These are phyloP conservation scores for Kappamyces sp. DNA, from an alignment of 192 early-diverging fungal species.

Conservation along the genomic window DNA sequence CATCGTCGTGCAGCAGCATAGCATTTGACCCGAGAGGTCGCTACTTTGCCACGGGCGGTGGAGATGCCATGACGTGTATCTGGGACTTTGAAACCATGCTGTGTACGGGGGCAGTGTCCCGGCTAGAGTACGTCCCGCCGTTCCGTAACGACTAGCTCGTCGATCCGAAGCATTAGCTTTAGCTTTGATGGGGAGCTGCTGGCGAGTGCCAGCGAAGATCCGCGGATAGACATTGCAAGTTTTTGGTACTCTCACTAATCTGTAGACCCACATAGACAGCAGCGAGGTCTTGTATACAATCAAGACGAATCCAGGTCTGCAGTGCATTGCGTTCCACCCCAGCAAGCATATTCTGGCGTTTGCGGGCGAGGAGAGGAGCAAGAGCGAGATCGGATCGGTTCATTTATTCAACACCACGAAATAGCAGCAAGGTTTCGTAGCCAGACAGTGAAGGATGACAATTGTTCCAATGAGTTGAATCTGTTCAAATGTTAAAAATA, in stretches of 20 bases:
- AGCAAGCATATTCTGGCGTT: conserved; percentile 69
- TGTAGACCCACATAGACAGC: conserved; percentile 59
- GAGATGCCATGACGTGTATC: conserved; percentile 66
- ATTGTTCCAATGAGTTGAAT: no score
- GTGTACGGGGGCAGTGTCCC: conserved; percentile 61
- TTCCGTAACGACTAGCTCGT: conserved; percentile 43
- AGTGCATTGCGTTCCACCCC: conserved; percentile 78
- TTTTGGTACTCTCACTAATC: neutral
- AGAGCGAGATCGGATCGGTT: conserved; percentile 3
- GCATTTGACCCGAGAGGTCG: conserved; percentile 72
- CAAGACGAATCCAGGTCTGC: conserved; percentile 59
- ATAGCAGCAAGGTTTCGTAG: neutral
- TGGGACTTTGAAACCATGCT: conserved; percentile 68
- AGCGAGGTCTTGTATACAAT: conserved; percentile 67
- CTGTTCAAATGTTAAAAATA: no score
- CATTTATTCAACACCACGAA: conserved; percentile 8
- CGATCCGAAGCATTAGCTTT: conserved; percentile 72
- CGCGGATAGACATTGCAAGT: conserved; percentile 71
- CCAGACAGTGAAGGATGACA: no score
- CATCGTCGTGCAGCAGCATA: conserved; percentile 73
- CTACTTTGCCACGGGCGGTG: conserved; percentile 74
- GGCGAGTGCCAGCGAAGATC: conserved; percentile 72
- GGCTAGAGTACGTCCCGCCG: conserved; percentile 50
- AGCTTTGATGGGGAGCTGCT: conserved; percentile 72
- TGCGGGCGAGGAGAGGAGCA: conserved; percentile 60